Evolutionary conservation across 2,329 filamentous ascomycete genomes (phyloP).

Genomic region (Colletotrichum liaoningense): DNA sequence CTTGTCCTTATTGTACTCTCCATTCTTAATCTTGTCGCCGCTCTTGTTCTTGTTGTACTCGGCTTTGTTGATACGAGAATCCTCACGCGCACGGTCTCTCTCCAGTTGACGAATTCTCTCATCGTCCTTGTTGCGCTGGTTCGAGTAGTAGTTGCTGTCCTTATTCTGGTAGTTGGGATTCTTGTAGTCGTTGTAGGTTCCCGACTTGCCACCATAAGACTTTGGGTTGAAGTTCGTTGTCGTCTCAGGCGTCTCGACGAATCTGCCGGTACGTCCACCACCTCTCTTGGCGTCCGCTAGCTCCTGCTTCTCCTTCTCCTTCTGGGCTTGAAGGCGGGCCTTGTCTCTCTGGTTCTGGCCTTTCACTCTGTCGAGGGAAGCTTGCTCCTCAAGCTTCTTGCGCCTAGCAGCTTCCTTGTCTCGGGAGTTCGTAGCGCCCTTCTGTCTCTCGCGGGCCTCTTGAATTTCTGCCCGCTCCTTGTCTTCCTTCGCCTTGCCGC

Average conservation of each 20-base stretch:
- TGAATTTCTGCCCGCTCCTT: neutral
- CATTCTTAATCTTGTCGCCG: neutral
- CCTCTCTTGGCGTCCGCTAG: neutral
- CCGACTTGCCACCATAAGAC: neutral
- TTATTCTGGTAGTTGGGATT: neutral
- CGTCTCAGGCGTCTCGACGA: neutral
- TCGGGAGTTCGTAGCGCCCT: neutral
- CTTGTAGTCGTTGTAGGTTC: neutral
- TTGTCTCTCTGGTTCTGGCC: neutral
- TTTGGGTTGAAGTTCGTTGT: neutral
- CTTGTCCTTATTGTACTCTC: neutral
- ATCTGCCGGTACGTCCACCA: neutral
- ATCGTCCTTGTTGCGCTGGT: neutral
- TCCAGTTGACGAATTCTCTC: neutral
- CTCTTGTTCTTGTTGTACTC: neutral
- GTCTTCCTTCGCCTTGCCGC: neutral
- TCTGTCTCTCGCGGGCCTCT: neutral
- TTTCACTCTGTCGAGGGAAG: neutral
- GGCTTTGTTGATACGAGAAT: neutral
- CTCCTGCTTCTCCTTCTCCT: slow-evolving; percentile 4
- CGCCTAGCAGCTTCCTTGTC: neutral
- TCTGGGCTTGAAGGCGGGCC: neutral
- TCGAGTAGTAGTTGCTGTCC: neutral
- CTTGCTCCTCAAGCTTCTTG: neutral
- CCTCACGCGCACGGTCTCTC: neutral